These are phyloP conservation scores for Trametes elegans DNA, from an alignment of 768 basidiomycete genomes.

Conservation along the genomic window DNA sequence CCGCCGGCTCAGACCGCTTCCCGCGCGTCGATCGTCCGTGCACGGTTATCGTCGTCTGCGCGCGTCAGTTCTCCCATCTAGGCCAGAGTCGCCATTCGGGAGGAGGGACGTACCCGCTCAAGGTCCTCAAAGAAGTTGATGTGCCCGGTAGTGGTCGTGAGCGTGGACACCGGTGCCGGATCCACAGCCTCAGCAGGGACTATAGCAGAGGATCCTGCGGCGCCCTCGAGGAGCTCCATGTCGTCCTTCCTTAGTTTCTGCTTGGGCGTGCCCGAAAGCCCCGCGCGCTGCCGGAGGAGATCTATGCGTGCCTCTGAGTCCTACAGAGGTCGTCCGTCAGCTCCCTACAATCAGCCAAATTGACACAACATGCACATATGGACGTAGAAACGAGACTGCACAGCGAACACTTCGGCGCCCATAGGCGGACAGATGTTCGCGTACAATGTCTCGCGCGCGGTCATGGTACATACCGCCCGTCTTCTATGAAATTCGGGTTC, in stretches of 20 bases:
- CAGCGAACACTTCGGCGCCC: too few relatives aligned
- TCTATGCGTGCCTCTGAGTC: slow-evolving; percentile 81
- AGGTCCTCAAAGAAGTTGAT: slow-evolving; percentile 84
- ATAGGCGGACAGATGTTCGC: too few relatives aligned
- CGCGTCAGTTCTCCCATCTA: neutral
- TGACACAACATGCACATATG: too few relatives aligned
- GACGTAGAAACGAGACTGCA: too few relatives aligned
- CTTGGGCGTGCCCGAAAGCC: slow-evolving; percentile 35
- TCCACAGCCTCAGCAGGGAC: slow-evolving; percentile 14
- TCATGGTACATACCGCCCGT: too few relatives aligned
- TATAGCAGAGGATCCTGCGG: neutral
- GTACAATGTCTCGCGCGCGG: too few relatives aligned
- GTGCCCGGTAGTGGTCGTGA: slow-evolving; percentile 56
- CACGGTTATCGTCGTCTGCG: neutral
- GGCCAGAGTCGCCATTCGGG: neutral
- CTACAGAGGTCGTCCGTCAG: slow-evolving; percentile 43
- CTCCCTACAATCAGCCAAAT: too few relatives aligned
- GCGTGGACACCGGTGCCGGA: slow-evolving; percentile 36
- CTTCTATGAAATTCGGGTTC: too few relatives aligned
- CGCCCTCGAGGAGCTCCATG: slow-evolving; percentile 31
- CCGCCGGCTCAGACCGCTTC: slow-evolving; percentile 22
- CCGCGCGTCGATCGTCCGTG: slow-evolving; percentile 46
- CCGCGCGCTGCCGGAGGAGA: slow-evolving; percentile 60
- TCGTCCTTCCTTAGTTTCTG: too few relatives aligned
- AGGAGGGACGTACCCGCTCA: slow-evolving; percentile 59